These are phyloP conservation scores for Ilex paraguariensis DNA, from an alignment of 305 asterid species.

Conservation along the genomic window DNA sequence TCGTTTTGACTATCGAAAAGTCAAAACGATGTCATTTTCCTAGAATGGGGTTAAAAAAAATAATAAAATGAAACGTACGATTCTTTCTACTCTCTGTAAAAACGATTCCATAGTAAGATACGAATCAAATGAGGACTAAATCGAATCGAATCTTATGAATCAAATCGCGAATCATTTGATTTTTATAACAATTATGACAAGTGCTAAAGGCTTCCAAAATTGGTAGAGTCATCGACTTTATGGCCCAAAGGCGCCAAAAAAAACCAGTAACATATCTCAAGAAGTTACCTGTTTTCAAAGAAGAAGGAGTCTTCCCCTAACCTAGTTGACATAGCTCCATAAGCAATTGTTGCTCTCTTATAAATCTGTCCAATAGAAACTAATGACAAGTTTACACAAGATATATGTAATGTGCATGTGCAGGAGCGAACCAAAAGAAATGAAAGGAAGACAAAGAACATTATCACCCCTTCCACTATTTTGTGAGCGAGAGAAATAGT, in stretches of 20 bases:
- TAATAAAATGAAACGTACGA: too few species aligned
- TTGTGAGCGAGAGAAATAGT: neutral
- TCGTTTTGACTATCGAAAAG: too few species aligned
- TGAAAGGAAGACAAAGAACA: neutral
- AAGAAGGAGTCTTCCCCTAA: slow-evolving; percentile 65
- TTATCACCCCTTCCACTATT: neutral
- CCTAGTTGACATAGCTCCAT: slow-evolving; percentile 62
- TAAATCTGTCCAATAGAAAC: slow-evolving; percentile 50
- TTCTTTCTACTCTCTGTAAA: too few species aligned
- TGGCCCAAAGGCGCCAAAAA: neutral
- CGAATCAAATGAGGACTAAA: too few species aligned
- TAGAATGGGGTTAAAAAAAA: too few species aligned
- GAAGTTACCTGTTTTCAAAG: slow-evolving; percentile 60
- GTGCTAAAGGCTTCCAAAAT: too few species aligned
- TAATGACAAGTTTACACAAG: neutral
- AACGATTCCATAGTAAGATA: too few species aligned
- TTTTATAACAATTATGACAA: too few species aligned
- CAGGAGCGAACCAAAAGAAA: neutral
- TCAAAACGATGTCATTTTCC: too few species aligned
- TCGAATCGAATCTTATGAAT: too few species aligned
- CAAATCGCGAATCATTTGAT: too few species aligned
- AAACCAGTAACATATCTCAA: neutral
- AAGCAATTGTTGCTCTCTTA: slow-evolving; percentile 61
- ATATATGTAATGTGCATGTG: neutral
- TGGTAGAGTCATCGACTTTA: too few species aligned